Conservation (phyloP, 345 rosid species). For the Moricandia moricandioides region DNA sequence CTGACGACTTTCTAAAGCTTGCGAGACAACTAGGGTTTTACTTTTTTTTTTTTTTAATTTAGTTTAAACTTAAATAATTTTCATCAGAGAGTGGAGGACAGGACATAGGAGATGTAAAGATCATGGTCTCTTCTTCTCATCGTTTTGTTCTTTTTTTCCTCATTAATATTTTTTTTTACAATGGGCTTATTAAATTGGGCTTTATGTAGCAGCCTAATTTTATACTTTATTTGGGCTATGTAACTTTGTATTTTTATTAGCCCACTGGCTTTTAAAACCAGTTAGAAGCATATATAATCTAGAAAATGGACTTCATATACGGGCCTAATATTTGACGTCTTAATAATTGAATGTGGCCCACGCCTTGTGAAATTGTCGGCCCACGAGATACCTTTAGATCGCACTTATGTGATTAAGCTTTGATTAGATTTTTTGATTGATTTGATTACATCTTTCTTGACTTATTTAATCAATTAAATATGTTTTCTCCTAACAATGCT, state of each 20-base stretch:
- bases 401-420: constrained; percentile 12
- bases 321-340: background rate
- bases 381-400: background rate
- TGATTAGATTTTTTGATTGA: background rate
- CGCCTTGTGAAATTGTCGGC: constrained; percentile 21
- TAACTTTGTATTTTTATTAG: too few relatives aligned
- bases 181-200: constrained; percentile 14
- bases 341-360: constrained; percentile 30
- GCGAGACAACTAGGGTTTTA: constrained; percentile 48
- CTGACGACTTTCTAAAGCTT: constrained; percentile 17
- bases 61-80: background rate
- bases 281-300: too few relatives aligned
- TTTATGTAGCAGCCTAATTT: background rate
- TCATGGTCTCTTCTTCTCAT: background rate
- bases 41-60: background rate
- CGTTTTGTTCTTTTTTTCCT: background rate
- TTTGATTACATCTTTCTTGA: background rate
- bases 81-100: constrained; percentile 34
- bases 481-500: too few relatives aligned
- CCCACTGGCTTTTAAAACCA: too few relatives aligned
- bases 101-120: constrained; percentile 27
- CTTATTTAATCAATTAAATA: background rate
- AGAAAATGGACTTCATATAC: too few relatives aligned
- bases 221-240: too few relatives aligned
- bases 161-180: background rate